These are phyloP conservation scores for Trichophyton rubrum DNA, from an alignment of 2,329 filamentous ascomycete genomes.

Conservation along the genomic window DNA sequence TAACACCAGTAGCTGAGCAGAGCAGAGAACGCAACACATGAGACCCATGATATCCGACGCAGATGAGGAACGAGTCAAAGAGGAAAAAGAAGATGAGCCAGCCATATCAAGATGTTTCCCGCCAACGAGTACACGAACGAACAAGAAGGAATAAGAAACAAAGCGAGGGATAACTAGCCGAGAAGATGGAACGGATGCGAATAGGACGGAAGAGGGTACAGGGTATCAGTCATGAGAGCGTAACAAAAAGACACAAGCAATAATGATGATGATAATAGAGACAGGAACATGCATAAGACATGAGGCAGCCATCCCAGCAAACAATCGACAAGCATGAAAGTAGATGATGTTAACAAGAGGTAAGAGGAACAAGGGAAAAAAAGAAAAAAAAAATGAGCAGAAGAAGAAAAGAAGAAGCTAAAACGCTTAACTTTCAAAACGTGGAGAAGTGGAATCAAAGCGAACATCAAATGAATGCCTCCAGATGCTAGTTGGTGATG, in stretches of 20 bases:
- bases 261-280: background rate
- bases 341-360: too few relatives aligned
- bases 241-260: background rate
- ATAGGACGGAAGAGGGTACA: background rate
- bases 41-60: background rate
- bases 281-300: background rate
- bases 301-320: background rate
- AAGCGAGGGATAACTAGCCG: background rate
- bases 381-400: background rate
- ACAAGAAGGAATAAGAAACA: background rate
- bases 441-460: background rate
- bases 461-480: background rate
- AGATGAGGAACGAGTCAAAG: too few relatives aligned
- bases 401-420: background rate
- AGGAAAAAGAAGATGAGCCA: background rate
- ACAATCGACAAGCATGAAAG: background rate
- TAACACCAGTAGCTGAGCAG: background rate
- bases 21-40: background rate
- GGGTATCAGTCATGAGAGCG: constrained; percentile 3
- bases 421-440: background rate
- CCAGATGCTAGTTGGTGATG: background rate
- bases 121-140: background rate
- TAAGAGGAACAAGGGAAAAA: background rate
- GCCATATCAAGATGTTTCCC: background rate
- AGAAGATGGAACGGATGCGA: background rate